phyloP scores from a whole-genome alignment of 352 stramenopile genomes.

The Pythium diclinum region DNA sequence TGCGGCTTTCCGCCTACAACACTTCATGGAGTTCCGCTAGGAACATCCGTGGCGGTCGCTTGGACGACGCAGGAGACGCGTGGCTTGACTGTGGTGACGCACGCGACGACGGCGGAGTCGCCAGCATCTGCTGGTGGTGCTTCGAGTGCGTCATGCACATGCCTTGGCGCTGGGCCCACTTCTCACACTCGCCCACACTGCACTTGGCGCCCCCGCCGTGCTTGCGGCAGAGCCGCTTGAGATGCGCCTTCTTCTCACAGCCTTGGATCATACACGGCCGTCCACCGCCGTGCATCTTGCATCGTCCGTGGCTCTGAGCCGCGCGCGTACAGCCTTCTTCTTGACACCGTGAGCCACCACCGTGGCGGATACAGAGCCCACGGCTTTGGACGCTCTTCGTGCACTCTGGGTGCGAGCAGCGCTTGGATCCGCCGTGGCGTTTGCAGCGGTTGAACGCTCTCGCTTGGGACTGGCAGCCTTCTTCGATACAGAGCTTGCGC shows the following conservation, averaged over 20 bases:
- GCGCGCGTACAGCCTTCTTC: conserved; percentile 49
- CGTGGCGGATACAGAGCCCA: conserved; percentile 61
- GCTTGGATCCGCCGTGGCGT: conserved; percentile 78
- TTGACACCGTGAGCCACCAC: conserved; percentile 75
- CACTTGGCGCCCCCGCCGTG: conserved; percentile 83
- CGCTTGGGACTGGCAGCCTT: conserved; percentile 79
- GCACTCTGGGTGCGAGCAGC: conserved; percentile 62
- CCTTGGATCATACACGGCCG: conserved; percentile 57
- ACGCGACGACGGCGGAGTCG: conserved; percentile 28
- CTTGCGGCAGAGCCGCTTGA: conserved; percentile 80
- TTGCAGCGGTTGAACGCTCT: conserved; percentile 84
- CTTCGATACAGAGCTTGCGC: conserved; percentile 69
- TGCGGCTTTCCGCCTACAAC: background rate
- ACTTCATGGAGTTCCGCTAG: background rate
- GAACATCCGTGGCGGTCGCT: background rate
- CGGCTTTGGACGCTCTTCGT: conserved; percentile 83
- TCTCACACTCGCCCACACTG: conserved; percentile 57
- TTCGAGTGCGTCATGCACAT: conserved; percentile 88
- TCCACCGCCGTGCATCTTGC: conserved; percentile 56
- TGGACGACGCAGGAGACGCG: background rate
- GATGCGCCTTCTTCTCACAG: conserved; percentile 80
- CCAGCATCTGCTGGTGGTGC: conserved; percentile 26
- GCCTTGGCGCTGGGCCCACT: conserved; percentile 79
- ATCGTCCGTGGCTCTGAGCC: conserved; percentile 73
- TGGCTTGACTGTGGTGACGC: background rate